Conservation (phyloP, 805 yeast genomes). For the Millerago galiae region DNA sequence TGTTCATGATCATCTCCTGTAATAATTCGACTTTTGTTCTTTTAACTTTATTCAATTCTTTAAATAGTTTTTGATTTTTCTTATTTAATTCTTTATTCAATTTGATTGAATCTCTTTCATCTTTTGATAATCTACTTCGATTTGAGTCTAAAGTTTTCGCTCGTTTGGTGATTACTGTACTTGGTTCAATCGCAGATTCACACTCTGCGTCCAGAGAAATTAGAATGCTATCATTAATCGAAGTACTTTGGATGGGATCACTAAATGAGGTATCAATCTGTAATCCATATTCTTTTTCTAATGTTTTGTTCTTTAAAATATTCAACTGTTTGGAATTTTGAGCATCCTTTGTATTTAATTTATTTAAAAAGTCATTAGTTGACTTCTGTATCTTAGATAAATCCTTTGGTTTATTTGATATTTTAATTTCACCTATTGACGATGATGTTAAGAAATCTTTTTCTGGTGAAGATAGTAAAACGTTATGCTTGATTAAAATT, state of each 20-base stretch:
- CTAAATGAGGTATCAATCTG: background rate
- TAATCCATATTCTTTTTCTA: background rate
- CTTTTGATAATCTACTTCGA: constrained; percentile 5
- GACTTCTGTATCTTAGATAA: background rate
- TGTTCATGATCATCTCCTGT: constrained; percentile 40
- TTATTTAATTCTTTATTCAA: constrained; percentile 8
- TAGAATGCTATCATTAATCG: background rate
- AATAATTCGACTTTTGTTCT: constrained; percentile 46
- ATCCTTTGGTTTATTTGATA: background rate
- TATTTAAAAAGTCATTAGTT: constrained; percentile 1
- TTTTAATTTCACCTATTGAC: constrained; percentile 1
- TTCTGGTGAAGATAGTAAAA: constrained; percentile 3
- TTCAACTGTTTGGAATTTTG: background rate
- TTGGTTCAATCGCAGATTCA: background rate
- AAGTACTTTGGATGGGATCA: constrained; percentile 1
- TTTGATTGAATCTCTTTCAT: constrained; percentile 7
- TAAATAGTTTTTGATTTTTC: constrained; percentile 15
- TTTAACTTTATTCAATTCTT: constrained; percentile 31
- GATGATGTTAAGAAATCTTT: constrained; percentile 1
- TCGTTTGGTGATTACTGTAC: background rate
- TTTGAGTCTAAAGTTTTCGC: constrained; percentile 4
- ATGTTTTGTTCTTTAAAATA: background rate
- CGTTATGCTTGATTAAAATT: background rate
- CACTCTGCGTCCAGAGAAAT: background rate
- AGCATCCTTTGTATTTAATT: background rate